phyloP scores from a whole-genome alignment of 176 grass and related monocot genomes.

The Oryza officinalis region DNA sequence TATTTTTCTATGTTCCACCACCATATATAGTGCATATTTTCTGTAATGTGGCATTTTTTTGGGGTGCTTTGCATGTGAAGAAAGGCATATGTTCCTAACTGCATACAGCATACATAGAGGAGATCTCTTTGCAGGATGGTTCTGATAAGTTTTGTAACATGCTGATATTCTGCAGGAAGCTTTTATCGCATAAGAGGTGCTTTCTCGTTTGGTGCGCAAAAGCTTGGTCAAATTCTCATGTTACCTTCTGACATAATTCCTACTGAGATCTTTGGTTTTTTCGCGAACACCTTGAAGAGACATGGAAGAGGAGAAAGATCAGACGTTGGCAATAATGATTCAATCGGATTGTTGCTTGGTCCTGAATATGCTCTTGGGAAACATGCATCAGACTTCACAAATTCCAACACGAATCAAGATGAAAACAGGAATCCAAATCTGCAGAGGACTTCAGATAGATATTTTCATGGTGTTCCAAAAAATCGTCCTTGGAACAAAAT shows the following conservation, averaged over 20 bases:
- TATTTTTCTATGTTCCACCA: neutral
- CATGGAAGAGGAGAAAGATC: slow-evolving; percentile 47
- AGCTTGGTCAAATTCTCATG: slow-evolving; percentile 72
- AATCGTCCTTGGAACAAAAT: slow-evolving; percentile 37
- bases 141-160: neutral
- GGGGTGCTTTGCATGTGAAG: neutral
- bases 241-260: slow-evolving; percentile 41
- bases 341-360: slow-evolving; percentile 8
- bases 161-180: slow-evolving; percentile 46
- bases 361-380: neutral
- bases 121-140: neutral
- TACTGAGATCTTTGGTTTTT: slow-evolving; percentile 47
- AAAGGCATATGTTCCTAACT: slow-evolving; percentile 4
- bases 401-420: neutral
- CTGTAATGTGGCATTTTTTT: neutral
- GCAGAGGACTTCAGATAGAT: slow-evolving; percentile 26
- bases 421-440: slow-evolving; percentile 24
- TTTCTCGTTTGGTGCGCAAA: slow-evolving; percentile 60
- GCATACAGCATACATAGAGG: too few species aligned
- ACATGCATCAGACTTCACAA: neutral
- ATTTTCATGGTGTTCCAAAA: neutral
- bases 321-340: slow-evolving; percentile 24
- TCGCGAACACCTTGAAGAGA: slow-evolving; percentile 52
- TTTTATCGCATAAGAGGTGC: slow-evolving; percentile 64
- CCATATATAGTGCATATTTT: neutral